Evolutionary conservation across 2,329 filamentous ascomycete genomes (phyloP).

Genomic region (Trichophyton schoenleinii): DNA sequence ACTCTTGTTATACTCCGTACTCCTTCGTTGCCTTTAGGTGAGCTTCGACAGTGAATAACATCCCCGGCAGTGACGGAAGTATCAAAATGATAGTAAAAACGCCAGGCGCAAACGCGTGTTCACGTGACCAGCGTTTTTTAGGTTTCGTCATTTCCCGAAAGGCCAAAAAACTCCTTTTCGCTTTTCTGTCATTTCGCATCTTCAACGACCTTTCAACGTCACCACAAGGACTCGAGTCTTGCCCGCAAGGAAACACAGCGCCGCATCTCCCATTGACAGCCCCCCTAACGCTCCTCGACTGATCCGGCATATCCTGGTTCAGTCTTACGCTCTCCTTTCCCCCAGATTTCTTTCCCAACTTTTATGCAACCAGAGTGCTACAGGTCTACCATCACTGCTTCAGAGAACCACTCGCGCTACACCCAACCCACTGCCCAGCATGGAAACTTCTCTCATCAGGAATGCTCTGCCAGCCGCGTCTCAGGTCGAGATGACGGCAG

Average conservation of each 20-base stretch:
- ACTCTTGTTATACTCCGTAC: no score
- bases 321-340: conserved; percentile 34
- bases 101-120: neutral
- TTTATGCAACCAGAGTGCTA: conserved; percentile 55
- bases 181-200: neutral
- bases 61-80: no score
- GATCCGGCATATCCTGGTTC: conserved; percentile 43
- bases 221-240: neutral
- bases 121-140: neutral
- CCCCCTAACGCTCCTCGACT: conserved; percentile 27
- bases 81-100: no score
- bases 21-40: no score
- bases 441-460: conserved; percentile 41
- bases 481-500: conserved; percentile 30
- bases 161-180: neutral
- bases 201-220: neutral
- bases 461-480: conserved; percentile 33
- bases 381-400: conserved; percentile 33
- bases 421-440: conserved; percentile 40
- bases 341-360: conserved; percentile 29
- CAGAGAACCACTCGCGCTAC: conserved; percentile 28
- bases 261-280: neutral
- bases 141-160: neutral
- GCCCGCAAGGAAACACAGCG: neutral
- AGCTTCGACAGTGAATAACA: no score